Percentiles rank a stretch among this genome's conserved stretches.
Evolutionary conservation across 139 green algal genomes (phyloP).

Genomic region (Chlamydomonas applanata): DNA sequence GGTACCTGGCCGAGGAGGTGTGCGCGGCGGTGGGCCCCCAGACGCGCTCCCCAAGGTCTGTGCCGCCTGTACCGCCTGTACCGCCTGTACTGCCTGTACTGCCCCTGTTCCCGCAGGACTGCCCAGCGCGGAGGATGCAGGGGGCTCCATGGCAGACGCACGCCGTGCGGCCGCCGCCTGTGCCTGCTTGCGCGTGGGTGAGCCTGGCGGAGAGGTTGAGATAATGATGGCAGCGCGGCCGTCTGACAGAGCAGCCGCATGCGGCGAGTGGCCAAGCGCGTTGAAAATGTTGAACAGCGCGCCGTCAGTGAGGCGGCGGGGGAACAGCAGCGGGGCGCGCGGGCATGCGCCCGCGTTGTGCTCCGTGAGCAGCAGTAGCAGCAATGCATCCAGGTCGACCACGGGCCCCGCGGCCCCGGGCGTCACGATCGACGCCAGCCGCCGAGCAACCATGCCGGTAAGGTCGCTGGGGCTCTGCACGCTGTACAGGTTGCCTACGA

Average conservation of each 20-base stretch:
- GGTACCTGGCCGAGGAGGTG: too few relatives aligned
- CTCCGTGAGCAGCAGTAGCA: slow-evolving; percentile 54
- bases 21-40: too few relatives aligned
- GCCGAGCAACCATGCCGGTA: slow-evolving; percentile 18
- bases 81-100: too few relatives aligned
- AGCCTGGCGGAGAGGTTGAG: background rate
- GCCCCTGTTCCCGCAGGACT: too few relatives aligned
- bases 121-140: too few relatives aligned
- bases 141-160: too few relatives aligned
- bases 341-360: slow-evolving; percentile 51
- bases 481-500: slow-evolving; percentile 63
- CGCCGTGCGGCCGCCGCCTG: background rate
- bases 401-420: slow-evolving; percentile 31
- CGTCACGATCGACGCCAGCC: slow-evolving; percentile 39
- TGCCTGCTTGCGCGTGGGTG: background rate
- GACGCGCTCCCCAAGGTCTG: too few relatives aligned
- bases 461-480: slow-evolving; percentile 36
- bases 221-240: background rate
- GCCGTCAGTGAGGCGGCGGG: slow-evolving; percentile 53
- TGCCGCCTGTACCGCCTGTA: too few relatives aligned
- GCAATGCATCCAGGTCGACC: slow-evolving; percentile 58
- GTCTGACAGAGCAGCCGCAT: background rate
- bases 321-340: slow-evolving; percentile 37
- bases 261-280: background rate
- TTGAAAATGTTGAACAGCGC: slow-evolving; percentile 5